Evolutionary conservation across 1,284 basidiomycete species (phyloP), one percentile per base, ranked within the genome.

Genomic region (Mycena sp.): DNA sequence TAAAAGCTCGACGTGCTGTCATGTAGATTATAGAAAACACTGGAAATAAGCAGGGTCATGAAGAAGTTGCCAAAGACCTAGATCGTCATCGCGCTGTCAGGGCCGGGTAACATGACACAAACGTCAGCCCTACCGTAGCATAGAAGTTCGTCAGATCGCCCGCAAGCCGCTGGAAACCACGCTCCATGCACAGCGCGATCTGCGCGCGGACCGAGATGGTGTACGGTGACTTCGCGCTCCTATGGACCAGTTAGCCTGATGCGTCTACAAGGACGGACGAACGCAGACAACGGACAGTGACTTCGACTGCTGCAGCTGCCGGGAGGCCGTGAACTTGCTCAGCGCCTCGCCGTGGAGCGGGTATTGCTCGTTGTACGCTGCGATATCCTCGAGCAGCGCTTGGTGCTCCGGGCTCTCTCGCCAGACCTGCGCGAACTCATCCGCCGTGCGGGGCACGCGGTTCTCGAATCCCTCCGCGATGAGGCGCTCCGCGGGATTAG

Each of bases 401-500:
- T 70, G 45, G 45, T 72, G 69, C 12, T 71, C 44, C 16, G 68
- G 51, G 35, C 77, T 80, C 41, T 73, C 69, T 26, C 59, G 63
- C 71, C 78, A 85, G 37, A 76, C 70, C 1, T 54, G 65, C 1
- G 80, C 84, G 61, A 90, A 87, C 61, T 90, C 88, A 14, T 78
- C 78, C 0, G 88, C 73, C 0, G 86, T 87, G 23, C 80, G 78
- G 0, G 90, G 90, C 1, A 85, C 82, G 10, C 72, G 72, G 17
- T 68, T 67, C 64, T 82, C 77, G 66, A 77, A 79, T 10, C 85
- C 87, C 11, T 76, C 64, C 14, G 80, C 77, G 25, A 82, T 71
- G 16, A 73, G 78, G 46, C 89, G 87, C 41, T 86, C 88, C 11
- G 80, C 74, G 0, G 85, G 80, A 70, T 88, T 85, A 1, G 90